These are phyloP conservation scores for Discostella stelligeroides DNA, from an alignment of 108 stramenopile species.

Conservation along the genomic window DNA sequence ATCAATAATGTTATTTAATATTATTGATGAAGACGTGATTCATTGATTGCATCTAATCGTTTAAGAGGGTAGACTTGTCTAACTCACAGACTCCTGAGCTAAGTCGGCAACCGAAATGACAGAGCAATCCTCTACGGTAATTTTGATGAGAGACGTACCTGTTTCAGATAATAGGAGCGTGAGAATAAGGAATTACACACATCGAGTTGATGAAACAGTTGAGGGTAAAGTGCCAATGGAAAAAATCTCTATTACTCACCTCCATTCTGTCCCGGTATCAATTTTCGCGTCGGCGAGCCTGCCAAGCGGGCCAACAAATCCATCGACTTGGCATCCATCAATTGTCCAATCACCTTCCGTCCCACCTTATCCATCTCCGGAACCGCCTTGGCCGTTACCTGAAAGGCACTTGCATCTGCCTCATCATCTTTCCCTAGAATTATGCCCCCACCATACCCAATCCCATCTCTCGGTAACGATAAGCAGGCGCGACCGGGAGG, in stretches of 20 bases:
- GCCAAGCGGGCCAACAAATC: constrained; percentile 66
- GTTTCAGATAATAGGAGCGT: too few relatives aligned
- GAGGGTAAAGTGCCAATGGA: too few relatives aligned
- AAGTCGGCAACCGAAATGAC: constrained; percentile 16
- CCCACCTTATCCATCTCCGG: constrained; percentile 69
- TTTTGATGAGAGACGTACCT: constrained; percentile 43
- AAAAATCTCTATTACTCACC: too few relatives aligned
- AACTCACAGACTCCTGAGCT: background rate
- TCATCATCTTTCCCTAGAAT: constrained; percentile 74
- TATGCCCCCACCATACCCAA: constrained; percentile 74
- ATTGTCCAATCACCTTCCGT: constrained; percentile 75
- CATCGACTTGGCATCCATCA: constrained; percentile 74
- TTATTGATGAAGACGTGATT: background rate
- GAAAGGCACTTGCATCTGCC: constrained; percentile 69
- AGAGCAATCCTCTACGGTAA: constrained; percentile 26
- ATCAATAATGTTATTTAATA: too few relatives aligned
- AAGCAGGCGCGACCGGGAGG: constrained; percentile 48
- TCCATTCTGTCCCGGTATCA: constrained; percentile 42
- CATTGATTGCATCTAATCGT: background rate
- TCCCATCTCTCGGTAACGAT: constrained; percentile 70
- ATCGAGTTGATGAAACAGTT: too few relatives aligned
- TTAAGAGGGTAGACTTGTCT: too few relatives aligned
- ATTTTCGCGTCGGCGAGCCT: constrained; percentile 66
- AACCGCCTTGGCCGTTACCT: constrained; percentile 61
- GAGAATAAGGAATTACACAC: too few relatives aligned